A percentile compares a stretch with the other conserved stretches of the same genome.
Evolutionary conservation across 495 filamentous ascomycete genomes (phyloP).

Genomic region (Podospora pseudoanserina): DNA sequence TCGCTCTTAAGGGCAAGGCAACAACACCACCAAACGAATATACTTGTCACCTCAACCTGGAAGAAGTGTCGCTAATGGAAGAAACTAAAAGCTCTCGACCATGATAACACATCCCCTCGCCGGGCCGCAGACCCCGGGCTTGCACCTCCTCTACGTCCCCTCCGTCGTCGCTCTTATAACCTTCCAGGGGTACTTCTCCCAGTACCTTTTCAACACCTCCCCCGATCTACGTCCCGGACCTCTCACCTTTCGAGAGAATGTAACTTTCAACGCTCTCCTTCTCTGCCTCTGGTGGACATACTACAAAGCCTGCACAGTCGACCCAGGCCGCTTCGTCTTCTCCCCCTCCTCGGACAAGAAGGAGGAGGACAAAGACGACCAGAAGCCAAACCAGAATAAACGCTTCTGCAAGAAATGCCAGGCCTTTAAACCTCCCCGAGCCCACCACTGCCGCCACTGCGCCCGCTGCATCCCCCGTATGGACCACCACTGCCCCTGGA

Average conservation of each 20-base stretch:
- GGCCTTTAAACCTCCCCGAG: conserved; percentile 74
- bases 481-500: conserved; percentile 99
- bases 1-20: neutral
- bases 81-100: neutral
- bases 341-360: conserved; percentile 23
- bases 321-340: conserved; percentile 63
- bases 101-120: conserved; percentile 27
- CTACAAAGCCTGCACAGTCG: conserved; percentile 66
- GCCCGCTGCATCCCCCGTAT: conserved; percentile 89
- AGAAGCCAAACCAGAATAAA: conserved; percentile 4
- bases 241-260: conserved; percentile 54
- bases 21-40: neutral
- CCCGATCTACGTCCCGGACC: conserved; percentile 63
- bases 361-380: neutral
- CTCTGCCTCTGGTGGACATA: conserved; percentile 76
- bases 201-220: conserved; percentile 65
- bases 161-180: conserved; percentile 63
- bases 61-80: conserved; percentile 13
- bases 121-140: conserved; percentile 28
- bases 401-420: conserved; percentile 86
- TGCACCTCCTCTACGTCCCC: conserved; percentile 58
- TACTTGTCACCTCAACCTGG: neutral
- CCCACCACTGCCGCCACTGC: conserved; percentile 91
- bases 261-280: conserved; percentile 72
- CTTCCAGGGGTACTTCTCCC: conserved; percentile 81